Evolutionary conservation across 176 grass and related monocot species (phyloP).

Genomic region (Raddia guianensis): DNA sequence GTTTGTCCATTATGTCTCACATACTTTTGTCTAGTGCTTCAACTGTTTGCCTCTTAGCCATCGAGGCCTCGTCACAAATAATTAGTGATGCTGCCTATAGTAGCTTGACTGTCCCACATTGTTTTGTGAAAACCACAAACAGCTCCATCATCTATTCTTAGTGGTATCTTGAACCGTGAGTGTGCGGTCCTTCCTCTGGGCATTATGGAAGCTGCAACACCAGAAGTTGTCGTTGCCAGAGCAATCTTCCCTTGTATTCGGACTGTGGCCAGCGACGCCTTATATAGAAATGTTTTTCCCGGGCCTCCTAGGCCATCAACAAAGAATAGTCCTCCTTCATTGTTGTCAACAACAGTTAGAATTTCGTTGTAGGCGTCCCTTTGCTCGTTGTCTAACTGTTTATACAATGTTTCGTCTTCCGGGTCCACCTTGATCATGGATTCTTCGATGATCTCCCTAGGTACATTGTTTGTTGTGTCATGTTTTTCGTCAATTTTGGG

Average conservation of each 20-base stretch:
- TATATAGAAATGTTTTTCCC: too few relatives aligned
- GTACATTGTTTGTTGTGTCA: neutral
- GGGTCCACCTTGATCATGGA: neutral
- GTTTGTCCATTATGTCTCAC: too few relatives aligned
- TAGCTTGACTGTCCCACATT: neutral
- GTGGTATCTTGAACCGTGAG: neutral
- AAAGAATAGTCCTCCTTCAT: too few relatives aligned
- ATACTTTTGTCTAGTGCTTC: too few relatives aligned
- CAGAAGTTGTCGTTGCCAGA: neutral
- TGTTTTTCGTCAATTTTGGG: neutral
- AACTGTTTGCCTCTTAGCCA: too few relatives aligned
- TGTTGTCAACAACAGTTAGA: too few relatives aligned
- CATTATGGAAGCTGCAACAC: slow-evolving; percentile 1
- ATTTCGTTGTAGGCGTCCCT: too few relatives aligned
- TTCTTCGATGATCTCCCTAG: neutral
- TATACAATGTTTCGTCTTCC: neutral
- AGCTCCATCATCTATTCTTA: neutral
- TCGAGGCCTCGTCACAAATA: too few relatives aligned
- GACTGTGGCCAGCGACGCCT: too few relatives aligned
- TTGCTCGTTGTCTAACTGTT: neutral
- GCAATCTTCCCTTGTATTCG: neutral
- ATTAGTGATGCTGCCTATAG: neutral
- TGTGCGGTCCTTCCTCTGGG: too few relatives aligned
- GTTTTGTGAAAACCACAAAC: neutral
- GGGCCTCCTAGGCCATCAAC: too few relatives aligned